Percentiles rank a stretch among this genome's conserved stretches.
Evolutionary conservation across 441 rosid species (phyloP).

Genomic region (Arabidopsis hybrid): DNA sequence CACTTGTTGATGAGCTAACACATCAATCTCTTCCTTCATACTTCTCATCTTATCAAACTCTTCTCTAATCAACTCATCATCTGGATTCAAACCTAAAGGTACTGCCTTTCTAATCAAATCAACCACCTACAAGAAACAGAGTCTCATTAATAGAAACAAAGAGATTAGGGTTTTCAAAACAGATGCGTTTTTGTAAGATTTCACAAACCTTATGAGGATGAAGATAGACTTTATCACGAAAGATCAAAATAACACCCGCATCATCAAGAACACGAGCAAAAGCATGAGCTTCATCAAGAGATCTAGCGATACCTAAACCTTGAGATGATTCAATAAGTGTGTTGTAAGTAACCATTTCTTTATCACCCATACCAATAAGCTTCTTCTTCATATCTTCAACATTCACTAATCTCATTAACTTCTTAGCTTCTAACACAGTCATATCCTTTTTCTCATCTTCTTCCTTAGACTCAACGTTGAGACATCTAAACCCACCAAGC

Average conservation of each 20-base stretch:
- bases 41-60: slow-evolving; percentile 69
- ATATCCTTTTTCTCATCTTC: slow-evolving; percentile 36
- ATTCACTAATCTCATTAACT: slow-evolving; percentile 85
- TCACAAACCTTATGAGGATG: slow-evolving; percentile 72
- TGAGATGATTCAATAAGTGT: slow-evolving; percentile 48
- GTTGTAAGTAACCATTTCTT: slow-evolving; percentile 68
- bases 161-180: not conserved
- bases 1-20: slow-evolving; percentile 82
- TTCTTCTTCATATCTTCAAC: slow-evolving; percentile 74
- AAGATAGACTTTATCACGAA: slow-evolving; percentile 85
- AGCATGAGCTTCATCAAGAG: slow-evolving; percentile 66
- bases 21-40: slow-evolving; percentile 81
- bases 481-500: slow-evolving; percentile 15
- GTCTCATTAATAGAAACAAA: not conserved
- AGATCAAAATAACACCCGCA: slow-evolving; percentile 84
- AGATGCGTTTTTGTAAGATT: too few relatives aligned
- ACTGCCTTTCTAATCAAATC: slow-evolving; percentile 82
- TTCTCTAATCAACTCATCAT: slow-evolving; percentile 61
- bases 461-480: not conserved
- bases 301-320: slow-evolving; percentile 73
- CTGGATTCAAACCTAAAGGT: slow-evolving; percentile 74
- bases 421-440: slow-evolving; percentile 71
- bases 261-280: slow-evolving; percentile 89
- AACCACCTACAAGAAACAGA: slow-evolving; percentile 62
- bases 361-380: slow-evolving; percentile 63